phyloP scores from a whole-genome alignment of 805 yeast genomes.

The Kazachstania psychrophila region DNA sequence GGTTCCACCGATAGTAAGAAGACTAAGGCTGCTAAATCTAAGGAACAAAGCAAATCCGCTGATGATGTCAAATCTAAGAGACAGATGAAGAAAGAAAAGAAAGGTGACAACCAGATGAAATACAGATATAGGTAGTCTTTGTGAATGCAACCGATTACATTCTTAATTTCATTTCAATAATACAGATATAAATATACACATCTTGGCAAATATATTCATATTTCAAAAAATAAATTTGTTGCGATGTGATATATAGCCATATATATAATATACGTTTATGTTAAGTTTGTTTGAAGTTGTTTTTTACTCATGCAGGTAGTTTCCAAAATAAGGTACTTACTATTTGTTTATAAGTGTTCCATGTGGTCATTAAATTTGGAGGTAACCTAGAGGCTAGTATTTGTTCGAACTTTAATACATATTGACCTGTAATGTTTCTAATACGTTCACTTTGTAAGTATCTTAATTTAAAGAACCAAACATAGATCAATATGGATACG shows the following conservation, averaged over 20 bases:
- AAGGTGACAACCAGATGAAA: constrained; percentile 32
- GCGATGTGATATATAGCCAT: no score
- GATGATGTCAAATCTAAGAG: constrained; percentile 31
- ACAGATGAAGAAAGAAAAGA: constrained; percentile 34
- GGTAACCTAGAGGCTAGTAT: constrained; percentile 34
- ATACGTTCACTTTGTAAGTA: constrained; percentile 49
- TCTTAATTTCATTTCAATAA: no score
- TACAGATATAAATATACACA: background rate
- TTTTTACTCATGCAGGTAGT: constrained; percentile 9
- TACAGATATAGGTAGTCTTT: constrained; percentile 22
- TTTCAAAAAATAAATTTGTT: no score
- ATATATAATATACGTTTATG: constrained; percentile 1
- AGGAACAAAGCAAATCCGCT: constrained; percentile 3
- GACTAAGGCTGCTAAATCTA: background rate
- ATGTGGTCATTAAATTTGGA: constrained; percentile 23
- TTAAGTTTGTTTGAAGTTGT: background rate
- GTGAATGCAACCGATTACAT: background rate
- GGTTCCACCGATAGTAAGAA: constrained; percentile 11
- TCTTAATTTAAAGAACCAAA: constrained; percentile 51
- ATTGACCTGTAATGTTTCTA: constrained; percentile 39
- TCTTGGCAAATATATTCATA: no score
- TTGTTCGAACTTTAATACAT: constrained; percentile 36
- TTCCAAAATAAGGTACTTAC: constrained; percentile 12
- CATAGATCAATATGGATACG: constrained; percentile 36
- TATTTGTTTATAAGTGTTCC: constrained; percentile 17